phyloP scores from a whole-genome alignment of 441 rosid species.

The Macaranga tanarius region DNA sequence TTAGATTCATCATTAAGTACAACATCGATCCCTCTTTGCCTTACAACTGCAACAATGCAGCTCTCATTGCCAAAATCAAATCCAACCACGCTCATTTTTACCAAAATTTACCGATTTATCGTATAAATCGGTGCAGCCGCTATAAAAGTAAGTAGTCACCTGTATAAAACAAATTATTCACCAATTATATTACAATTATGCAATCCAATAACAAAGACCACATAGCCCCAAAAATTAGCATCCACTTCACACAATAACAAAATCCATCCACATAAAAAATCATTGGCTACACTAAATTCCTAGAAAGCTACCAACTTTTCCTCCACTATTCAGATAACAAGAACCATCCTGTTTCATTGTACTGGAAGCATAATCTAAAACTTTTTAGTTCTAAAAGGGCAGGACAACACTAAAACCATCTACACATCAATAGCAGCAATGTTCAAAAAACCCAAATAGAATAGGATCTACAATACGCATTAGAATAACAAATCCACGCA shows the following conservation, averaged over 20 bases:
- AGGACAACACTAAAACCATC: too few species aligned
- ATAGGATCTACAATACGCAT: too few species aligned
- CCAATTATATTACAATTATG: not conserved
- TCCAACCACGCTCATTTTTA: slow-evolving; percentile 92
- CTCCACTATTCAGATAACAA: not conserved
- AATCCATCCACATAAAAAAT: not conserved
- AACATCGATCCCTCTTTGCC: slow-evolving; percentile 96
- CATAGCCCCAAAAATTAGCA: not conserved
- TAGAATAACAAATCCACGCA: too few species aligned
- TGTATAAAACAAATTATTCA: not conserved
- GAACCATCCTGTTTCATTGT: not conserved
- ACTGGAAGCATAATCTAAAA: too few species aligned
- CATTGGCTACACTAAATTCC: not conserved
- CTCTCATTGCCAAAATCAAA: slow-evolving; percentile 96
- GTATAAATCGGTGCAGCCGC: not conserved
- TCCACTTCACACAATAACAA: not conserved
- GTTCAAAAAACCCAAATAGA: too few species aligned
- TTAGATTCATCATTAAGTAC: slow-evolving; percentile 97
- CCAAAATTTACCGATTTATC: slow-evolving; percentile 4
- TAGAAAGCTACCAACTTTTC: too few species aligned
- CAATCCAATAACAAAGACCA: not conserved
- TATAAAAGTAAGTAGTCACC: slow-evolving; percentile 1
- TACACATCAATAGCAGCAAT: too few species aligned
- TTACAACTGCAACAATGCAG: slow-evolving; percentile 89
- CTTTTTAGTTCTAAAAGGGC: too few species aligned